Evolutionary conservation across 176 grass and related monocot species (phyloP), one percentile per base, ranked within the genome.

Genomic region (Otatea glauca): DNA sequence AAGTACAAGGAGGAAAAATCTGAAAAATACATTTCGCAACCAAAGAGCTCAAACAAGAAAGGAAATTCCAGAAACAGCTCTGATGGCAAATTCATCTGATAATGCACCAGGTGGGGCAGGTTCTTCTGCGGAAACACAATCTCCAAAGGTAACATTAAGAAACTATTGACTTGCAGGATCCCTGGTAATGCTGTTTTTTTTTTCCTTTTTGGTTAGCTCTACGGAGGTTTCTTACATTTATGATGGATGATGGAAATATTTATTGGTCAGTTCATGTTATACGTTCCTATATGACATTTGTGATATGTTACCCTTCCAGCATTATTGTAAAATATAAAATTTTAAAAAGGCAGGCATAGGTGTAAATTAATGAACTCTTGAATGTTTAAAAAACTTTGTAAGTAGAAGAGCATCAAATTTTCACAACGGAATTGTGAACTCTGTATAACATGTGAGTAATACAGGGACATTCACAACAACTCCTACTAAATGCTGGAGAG

Each of bases 31-130:
- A 67, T 72, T 23, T 45, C 12, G 0, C 37, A 74, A 42, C 17
- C 35, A 74, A 75, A 77, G 70, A 58, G 61, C 59, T 81, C 77
- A 81, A 87, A 51, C 17, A 81, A 87, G 7, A 55, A 69, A 87
- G 9, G 68, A 74, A 74, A 66, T 15, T 81, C 23, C 37, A 55
- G 77, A 87, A 66, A 67, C 11, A 74, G 2, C 34, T 45, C 44
- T 23, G 35, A 4, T 45, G 20, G 38, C 72, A 71, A 74, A 11
- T 75, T 74, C 39, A 7, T 70, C 69, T 44, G 59, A 74, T 65
- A 50, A 81, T 47, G 47, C 58, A 66, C 48, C n/a, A 65, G 59
- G 1, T 58, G 59, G 42, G n/a, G 37, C 45, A 81, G 59, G 18
- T 81, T 87, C 37, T 3, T 58, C 77, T 20, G 7, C 11, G 41